phyloP scores from a whole-genome alignment of 148 eudicot species.

The Arbutus unedo region DNA sequence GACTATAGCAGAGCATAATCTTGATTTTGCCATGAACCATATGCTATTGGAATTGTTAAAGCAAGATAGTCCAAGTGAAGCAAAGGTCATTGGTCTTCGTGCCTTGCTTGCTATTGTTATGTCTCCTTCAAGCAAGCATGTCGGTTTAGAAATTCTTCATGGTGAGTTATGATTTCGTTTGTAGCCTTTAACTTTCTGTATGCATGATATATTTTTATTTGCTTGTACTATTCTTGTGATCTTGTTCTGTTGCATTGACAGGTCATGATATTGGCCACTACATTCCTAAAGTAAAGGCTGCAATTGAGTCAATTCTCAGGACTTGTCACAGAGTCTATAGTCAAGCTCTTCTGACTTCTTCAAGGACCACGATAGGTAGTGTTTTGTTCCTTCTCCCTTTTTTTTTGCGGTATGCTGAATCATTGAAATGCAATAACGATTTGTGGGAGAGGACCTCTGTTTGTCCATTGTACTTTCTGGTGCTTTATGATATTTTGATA shows the following conservation, averaged over 20 bases:
- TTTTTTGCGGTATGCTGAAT: neutral
- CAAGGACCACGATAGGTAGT: constrained; percentile 83
- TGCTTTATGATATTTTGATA: neutral
- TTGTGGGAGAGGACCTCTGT: neutral
- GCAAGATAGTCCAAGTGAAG: constrained; percentile 98
- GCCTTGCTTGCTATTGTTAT: constrained; percentile 94
- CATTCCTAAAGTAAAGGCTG: constrained; percentile 98
- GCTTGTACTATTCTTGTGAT: constrained; percentile 10
- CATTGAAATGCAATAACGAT: neutral
- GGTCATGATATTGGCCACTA: constrained; percentile 91
- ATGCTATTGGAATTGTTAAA: constrained; percentile 84
- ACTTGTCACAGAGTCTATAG: constrained; percentile 87
- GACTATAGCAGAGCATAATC: constrained; percentile 92
- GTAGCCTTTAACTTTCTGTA: constrained; percentile 11
- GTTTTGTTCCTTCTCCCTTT: neutral
- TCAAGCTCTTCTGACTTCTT: constrained; percentile 95
- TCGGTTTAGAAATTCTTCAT: constrained; percentile 92
- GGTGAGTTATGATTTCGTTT: constrained; percentile 42
- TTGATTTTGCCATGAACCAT: constrained; percentile 95
- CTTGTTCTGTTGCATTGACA: constrained; percentile 38
- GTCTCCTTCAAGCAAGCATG: constrained; percentile 82
- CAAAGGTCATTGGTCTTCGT: constrained; percentile 98
- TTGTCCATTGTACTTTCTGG: neutral
- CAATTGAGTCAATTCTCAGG: constrained; percentile 85
- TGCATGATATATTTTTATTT: constrained; percentile 5